Conservation (phyloP, 257 asterid species). For the Mentha longifolia region DNA sequence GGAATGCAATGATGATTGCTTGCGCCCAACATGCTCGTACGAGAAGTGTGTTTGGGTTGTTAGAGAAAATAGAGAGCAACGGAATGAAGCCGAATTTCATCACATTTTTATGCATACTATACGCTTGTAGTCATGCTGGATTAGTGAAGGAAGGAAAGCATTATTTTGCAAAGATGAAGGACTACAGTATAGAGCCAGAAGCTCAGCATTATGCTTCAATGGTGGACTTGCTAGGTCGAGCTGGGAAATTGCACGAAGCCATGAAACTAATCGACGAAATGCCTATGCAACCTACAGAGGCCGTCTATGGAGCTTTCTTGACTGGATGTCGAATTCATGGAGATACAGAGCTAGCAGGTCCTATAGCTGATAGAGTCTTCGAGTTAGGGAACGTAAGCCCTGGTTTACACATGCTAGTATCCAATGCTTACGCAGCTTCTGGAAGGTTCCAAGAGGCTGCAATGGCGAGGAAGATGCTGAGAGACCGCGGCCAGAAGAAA, state of each 20-base stretch:
- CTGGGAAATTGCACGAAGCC: conserved; percentile 82
- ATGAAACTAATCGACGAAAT: conserved; percentile 58
- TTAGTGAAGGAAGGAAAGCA: conserved; percentile 63
- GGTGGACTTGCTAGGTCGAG: conserved; percentile 89
- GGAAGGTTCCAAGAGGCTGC: conserved; percentile 92
- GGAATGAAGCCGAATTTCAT: conserved; percentile 74
- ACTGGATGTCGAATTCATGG: conserved; percentile 81
- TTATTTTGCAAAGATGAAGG: conserved; percentile 69
- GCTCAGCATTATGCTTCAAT: conserved; percentile 85
- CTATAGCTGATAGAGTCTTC: conserved; percentile 79
- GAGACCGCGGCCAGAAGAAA: conserved; percentile 75
- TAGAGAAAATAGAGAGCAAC: conserved; percentile 49
- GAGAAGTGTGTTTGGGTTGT: conserved; percentile 57
- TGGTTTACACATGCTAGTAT: conserved; percentile 67
- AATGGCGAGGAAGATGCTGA: conserved; percentile 71
- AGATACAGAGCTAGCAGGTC: conserved; percentile 65
- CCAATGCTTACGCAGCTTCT: conserved; percentile 80
- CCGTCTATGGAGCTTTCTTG: conserved; percentile 87
- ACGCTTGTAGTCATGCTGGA: conserved; percentile 89
- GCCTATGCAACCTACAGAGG: conserved; percentile 83
- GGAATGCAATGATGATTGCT: conserved; percentile 64
- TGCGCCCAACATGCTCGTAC: conserved; percentile 82
- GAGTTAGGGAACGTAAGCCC: conserved; percentile 72
- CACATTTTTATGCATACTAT: conserved; percentile 66
- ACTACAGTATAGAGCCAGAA: conserved; percentile 60